Evolutionary conservation across 108 stramenopile species (phyloP), one percentile per base, ranked within the genome.

Genomic region (Thalassiosira profunda): DNA sequence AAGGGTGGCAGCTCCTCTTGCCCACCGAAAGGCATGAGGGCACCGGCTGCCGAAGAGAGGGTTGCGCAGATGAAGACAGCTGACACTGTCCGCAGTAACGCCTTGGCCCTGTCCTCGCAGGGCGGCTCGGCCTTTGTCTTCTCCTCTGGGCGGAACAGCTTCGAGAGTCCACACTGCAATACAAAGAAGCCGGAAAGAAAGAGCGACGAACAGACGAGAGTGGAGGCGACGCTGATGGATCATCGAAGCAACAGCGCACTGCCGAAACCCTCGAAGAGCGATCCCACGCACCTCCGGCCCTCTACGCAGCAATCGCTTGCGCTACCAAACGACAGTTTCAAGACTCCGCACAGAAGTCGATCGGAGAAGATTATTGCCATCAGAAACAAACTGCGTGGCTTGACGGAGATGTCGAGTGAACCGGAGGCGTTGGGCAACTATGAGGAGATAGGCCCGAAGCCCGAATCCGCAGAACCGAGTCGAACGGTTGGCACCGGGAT

Each of bases 261-360:
- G 33, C 41, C 56, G 21, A 24, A 58, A 25, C 36, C 33, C 5
- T 21, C 26, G 43, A 20, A 37, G 58, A 18, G 30, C 41, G 1
- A 58, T 23, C 15, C 34, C 38, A 58, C 23, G 4, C 21, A n/a
- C 12, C 41, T 24, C 17, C n/a, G 3, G 1, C 21, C 4, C 58
- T 41, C 38, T 29, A 40, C 0, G 26, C 25, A 40, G 1, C 24
- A 36, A 15, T 38, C 41, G 35, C 4, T 23, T 21, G 4, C 35
- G 35, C 23, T 36, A 21, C 56, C 36, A 58, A 25, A 38, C 0
- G 26, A 1, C 10, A 20, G 15, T 11, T 49, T 42, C 5, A 41
- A 41, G 20, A 42, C 58, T 8, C 58, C 58, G 21, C 57, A 58
- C 42, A 58, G n/a, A 1, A 40, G 15, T 58, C 36, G 58, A 40